Conservation (phyloP, 1,284 basidiomycete genomes). For the Mycena citricolor region DNA sequence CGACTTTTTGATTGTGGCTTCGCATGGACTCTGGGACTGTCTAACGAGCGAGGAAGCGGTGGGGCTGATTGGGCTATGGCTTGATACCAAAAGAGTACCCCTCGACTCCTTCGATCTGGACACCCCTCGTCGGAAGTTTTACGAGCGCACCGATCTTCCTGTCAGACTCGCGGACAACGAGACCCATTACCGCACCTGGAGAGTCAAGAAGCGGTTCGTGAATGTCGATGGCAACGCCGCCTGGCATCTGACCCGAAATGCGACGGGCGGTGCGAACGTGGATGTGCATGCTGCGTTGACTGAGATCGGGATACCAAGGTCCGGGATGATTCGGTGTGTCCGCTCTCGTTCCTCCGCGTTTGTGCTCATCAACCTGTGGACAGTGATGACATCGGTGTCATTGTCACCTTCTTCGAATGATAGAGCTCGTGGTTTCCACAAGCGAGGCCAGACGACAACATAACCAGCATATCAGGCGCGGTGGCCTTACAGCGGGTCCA, state of each 20-base stretch:
- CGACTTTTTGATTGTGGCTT: conserved; percentile 58
- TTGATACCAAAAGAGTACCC: conserved; percentile 30
- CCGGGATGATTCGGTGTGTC: conserved; percentile 9
- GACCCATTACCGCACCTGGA: conserved; percentile 39
- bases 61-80: conserved; percentile 52
- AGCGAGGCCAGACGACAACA: too few relatives aligned
- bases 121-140: conserved; percentile 15
- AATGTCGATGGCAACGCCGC: conserved; percentile 49
- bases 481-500: too few relatives aligned
- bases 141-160: conserved; percentile 24
- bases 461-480: too few relatives aligned
- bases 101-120: background rate
- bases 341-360: background rate
- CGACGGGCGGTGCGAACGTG: conserved; percentile 54
- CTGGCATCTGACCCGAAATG: conserved; percentile 58
- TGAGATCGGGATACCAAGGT: conserved; percentile 5
- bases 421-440: too few relatives aligned
- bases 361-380: conserved; percentile 1
- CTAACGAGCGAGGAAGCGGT: conserved; percentile 60
- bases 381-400: conserved; percentile 14
- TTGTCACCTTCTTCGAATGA: conserved; percentile 14
- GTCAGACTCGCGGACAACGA: conserved; percentile 27
- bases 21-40: conserved; percentile 61
- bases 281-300: conserved; percentile 46
- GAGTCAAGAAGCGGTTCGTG: conserved; percentile 42